phyloP scores from a whole-genome alignment of 164 flowering plant species.

The Amborella trichopoda region DNA sequence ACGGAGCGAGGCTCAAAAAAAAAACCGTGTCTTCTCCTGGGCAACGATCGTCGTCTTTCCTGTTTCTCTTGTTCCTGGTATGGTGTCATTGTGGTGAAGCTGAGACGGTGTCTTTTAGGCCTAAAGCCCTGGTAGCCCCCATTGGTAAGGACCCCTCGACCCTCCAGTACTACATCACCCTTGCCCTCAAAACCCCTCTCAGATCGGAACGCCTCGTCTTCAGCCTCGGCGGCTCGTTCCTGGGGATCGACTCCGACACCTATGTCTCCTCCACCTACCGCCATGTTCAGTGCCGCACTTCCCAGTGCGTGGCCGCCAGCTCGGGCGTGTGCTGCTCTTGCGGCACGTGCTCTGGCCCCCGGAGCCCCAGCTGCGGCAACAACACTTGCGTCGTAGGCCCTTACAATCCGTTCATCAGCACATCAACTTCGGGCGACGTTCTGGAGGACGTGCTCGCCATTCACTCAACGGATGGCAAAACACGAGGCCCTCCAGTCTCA shows the following conservation, averaged over 20 bases:
- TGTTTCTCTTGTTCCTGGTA: not conserved
- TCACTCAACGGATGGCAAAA: slow-evolving; percentile 12
- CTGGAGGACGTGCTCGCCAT: slow-evolving; percentile 12
- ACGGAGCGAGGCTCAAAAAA: too few species aligned
- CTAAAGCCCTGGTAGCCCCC: not conserved
- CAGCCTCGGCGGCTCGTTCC: not conserved
- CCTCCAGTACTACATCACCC: not conserved
- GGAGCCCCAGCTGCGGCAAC: slow-evolving; percentile 16
- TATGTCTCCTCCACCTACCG: not conserved
- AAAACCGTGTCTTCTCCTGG: not conserved
- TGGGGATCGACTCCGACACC: not conserved
- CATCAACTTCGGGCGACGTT: slow-evolving; percentile 7
- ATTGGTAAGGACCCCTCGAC: not conserved
- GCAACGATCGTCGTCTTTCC: not conserved
- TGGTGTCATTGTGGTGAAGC: not conserved
- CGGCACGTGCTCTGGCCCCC: slow-evolving; percentile 3
- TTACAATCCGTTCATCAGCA: slow-evolving; percentile 11
- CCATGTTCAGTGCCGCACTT: not conserved
- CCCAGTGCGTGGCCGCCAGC: slow-evolving; percentile 4
- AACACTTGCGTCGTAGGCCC: slow-evolving; percentile 15
- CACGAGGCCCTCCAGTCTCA: slow-evolving; percentile 7
- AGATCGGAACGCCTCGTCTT: not conserved
- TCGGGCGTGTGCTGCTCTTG: not conserved
- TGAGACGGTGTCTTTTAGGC: not conserved
- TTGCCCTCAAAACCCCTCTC: not conserved